A percentile compares a stretch with the other conserved stretches of the same genome.
These are phyloP conservation scores for Scytalidium lignicola DNA, from an alignment of 2,329 filamentous ascomycete genomes.

Conservation along the genomic window DNA sequence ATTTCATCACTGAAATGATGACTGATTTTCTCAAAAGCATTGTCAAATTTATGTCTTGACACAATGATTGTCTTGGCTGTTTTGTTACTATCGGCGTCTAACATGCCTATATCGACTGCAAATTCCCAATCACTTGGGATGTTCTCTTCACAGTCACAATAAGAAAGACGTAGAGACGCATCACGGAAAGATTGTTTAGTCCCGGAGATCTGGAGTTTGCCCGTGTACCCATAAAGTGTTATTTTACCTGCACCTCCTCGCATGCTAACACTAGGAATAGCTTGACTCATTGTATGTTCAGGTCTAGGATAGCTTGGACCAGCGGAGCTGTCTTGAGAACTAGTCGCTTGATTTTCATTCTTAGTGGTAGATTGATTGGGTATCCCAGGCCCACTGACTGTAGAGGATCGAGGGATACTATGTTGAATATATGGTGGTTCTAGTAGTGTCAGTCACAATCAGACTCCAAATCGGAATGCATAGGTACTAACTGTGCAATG, in stretches of 20 bases:
- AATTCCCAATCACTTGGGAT: neutral
- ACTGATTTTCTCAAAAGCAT: neutral
- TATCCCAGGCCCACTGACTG: constrained; percentile 3
- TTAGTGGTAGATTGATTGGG: neutral
- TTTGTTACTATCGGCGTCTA: neutral
- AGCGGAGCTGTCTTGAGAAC: no score
- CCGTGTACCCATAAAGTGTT: constrained; percentile 9
- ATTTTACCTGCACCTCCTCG: constrained; percentile 10
- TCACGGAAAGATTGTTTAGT: neutral
- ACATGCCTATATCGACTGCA: neutral
- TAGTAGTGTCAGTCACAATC: neutral
- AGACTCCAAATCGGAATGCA: neutral
- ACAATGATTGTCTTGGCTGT: neutral
- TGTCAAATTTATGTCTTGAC: neutral
- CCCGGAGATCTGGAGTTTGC: constrained; percentile 2
- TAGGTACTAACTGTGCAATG: constrained; percentile 18
- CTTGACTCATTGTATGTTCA: no score
- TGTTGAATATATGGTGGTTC: neutral
- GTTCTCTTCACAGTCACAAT: neutral
- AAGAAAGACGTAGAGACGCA: constrained; percentile 4
- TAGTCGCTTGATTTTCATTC: no score
- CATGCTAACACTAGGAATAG: neutral
- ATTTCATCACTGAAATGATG: neutral
- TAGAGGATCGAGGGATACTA: constrained; percentile 19
- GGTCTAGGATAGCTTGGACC: no score